phyloP scores from a whole-genome alignment of 2,329 filamentous ascomycete genomes.

The Colletotrichum sp. region DNA sequence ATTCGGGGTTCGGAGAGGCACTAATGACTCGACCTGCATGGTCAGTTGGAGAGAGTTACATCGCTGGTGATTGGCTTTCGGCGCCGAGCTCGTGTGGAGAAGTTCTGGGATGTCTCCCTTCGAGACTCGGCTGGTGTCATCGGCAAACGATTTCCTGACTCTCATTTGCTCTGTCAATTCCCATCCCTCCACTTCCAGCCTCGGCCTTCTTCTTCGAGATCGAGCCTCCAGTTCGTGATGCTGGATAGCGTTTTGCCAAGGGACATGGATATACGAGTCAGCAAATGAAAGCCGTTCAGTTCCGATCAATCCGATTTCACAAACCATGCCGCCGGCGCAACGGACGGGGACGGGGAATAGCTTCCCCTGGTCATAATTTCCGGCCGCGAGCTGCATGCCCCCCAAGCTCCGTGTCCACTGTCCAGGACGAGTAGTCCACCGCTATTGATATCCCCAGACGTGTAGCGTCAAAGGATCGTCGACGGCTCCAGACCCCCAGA shows the following conservation, averaged over 20 bases:
- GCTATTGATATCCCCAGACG: not conserved
- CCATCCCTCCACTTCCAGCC: not conserved
- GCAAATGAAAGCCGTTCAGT: not conserved
- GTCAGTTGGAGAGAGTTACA: not conserved
- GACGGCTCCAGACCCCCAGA: slow-evolving; percentile 12
- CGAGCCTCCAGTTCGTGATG: slow-evolving; percentile 1
- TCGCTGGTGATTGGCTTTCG: not conserved
- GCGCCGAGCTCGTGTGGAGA: slow-evolving; percentile 3
- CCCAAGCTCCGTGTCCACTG: slow-evolving; percentile 1
- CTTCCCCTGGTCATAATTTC: not conserved
- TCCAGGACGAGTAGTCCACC: not conserved
- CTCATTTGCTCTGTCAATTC: slow-evolving; percentile 11
- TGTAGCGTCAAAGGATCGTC: slow-evolving; percentile 11
- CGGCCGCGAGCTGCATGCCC: not conserved
- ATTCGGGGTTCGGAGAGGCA: not conserved
- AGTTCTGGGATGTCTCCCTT: not conserved
- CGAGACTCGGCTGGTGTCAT: slow-evolving; percentile 12
- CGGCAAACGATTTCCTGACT: slow-evolving; percentile 16
- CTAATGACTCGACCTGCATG: slow-evolving; percentile 8
- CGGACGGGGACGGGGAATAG: not conserved
- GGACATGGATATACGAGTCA: not conserved
- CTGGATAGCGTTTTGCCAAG: not conserved
- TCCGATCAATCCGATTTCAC: slow-evolving; percentile 1
- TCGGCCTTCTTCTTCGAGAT: not conserved
- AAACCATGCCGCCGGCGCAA: not conserved